These are phyloP conservation scores for Inga oerstediana DNA, from an alignment of 306 rosid genomes.

Conservation along the genomic window DNA sequence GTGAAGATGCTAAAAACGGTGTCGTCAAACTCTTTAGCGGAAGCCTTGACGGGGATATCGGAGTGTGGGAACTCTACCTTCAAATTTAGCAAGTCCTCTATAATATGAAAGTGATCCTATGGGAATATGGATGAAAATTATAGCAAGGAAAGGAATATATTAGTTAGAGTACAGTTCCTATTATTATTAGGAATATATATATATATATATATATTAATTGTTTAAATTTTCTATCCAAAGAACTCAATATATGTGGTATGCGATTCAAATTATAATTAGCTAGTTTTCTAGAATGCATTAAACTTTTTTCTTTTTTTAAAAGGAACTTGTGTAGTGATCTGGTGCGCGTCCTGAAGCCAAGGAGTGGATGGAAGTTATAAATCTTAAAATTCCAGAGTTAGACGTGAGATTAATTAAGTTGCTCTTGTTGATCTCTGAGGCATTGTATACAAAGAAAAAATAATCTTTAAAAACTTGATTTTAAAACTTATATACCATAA, in stretches of 20 bases:
- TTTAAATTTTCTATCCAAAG: not conserved
- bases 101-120: not conserved
- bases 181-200: too few relatives aligned
- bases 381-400: not conserved
- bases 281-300: not conserved
- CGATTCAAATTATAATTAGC: not conserved
- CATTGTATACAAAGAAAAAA: not conserved
- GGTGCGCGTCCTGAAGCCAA: not conserved
- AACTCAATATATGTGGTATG: not conserved
- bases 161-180: too few relatives aligned
- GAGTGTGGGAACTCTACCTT: constrained; percentile 45
- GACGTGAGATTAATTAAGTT: not conserved
- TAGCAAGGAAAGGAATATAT: not conserved
- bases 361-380: not conserved
- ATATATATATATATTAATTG: not conserved
- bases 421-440: not conserved
- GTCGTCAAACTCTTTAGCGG: constrained; percentile 55
- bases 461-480: too few relatives aligned
- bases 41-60: constrained; percentile 62
- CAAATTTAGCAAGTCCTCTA: not conserved
- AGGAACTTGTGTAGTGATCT: not conserved
- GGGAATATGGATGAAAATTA: not conserved
- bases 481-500: not conserved
- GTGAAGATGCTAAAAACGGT: not conserved
- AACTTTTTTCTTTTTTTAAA: not conserved